Percentiles rank a stretch among this genome's conserved stretches.
Evolutionary conservation across 179 eudicot species (phyloP).

Genomic region (Carnegiea gigantea): DNA sequence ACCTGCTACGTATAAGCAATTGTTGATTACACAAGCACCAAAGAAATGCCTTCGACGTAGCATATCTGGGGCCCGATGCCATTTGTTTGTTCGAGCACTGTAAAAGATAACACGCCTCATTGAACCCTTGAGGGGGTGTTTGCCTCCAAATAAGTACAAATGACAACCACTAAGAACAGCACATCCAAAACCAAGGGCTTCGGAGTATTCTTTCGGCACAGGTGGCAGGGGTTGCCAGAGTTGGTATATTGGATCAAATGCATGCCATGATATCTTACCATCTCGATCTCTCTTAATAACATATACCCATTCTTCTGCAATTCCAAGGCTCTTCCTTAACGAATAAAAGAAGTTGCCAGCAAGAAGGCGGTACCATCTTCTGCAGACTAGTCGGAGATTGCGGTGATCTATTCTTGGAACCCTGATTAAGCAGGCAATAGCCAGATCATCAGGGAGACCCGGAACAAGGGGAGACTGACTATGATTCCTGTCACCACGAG

Average conservation of each 20-base stretch:
- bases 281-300: conserved; percentile 79
- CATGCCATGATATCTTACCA: conserved; percentile 79
- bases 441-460: conserved; percentile 90
- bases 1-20: conserved; percentile 92
- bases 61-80: conserved; percentile 97
- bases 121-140: conserved; percentile 86
- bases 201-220: conserved; percentile 78
- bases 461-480: conserved; percentile 78
- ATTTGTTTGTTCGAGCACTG: conserved; percentile 80
- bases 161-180: conserved; percentile 93
- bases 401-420: conserved; percentile 78
- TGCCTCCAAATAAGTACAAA: conserved; percentile 82
- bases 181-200: conserved; percentile 79
- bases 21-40: conserved; percentile 89
- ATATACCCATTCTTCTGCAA: conserved; percentile 87
- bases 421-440: conserved; percentile 86
- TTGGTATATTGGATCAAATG: conserved; percentile 74
- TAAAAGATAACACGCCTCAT: conserved; percentile 88
- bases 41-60: conserved; percentile 76
- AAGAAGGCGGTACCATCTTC: conserved; percentile 86
- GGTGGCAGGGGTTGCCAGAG: conserved; percentile 94
- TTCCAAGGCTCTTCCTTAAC: conserved; percentile 54
- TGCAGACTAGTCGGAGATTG: conserved; percentile 78
- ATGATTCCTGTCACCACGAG: conserved; percentile 63
- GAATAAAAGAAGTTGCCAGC: conserved; percentile 83